phyloP scores from a whole-genome alignment of 225 moss, liverwort and hornwort species.

The Physcomitrellopsis africana region DNA sequence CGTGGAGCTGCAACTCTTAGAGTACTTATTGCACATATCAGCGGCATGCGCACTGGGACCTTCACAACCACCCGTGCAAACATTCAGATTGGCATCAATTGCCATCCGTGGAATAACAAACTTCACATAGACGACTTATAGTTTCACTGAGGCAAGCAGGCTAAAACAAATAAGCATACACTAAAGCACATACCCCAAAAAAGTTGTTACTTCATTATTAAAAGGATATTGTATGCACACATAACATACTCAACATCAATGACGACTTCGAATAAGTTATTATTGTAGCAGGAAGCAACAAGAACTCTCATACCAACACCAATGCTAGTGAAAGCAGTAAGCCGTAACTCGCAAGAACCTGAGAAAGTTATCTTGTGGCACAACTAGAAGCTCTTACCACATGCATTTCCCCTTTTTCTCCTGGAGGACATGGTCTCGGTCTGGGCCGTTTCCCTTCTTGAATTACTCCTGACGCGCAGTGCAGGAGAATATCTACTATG shows the following conservation, averaged over 20 bases:
- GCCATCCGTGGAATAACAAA: slow-evolving; percentile 13
- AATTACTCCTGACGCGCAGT: slow-evolving; percentile 72
- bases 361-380: background rate
- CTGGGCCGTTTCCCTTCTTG: slow-evolving; percentile 76
- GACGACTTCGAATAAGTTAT: background rate
- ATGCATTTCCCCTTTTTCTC: slow-evolving; percentile 97
- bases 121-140: too few species aligned
- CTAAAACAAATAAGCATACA: too few species aligned
- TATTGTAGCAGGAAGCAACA: slow-evolving; percentile 6
- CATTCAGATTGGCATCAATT: slow-evolving; percentile 36
- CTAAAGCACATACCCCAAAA: background rate
- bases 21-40: slow-evolving; percentile 92
- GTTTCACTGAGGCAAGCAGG: too few species aligned
- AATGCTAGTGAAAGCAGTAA: slow-evolving; percentile 14
- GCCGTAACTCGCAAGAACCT: slow-evolving; percentile 7
- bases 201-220: slow-evolving; percentile 9
- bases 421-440: slow-evolving; percentile 87
- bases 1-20: slow-evolving; percentile 92
- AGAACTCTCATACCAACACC: background rate
- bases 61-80: slow-evolving; percentile 48
- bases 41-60: slow-evolving; percentile 95
- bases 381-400: slow-evolving; percentile 68
- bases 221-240: background rate
- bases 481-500: slow-evolving; percentile 85
- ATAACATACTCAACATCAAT: background rate